Evolutionary conservation across 805 yeast genomes (phyloP).

Genomic region (Ascoidea tarda): DNA sequence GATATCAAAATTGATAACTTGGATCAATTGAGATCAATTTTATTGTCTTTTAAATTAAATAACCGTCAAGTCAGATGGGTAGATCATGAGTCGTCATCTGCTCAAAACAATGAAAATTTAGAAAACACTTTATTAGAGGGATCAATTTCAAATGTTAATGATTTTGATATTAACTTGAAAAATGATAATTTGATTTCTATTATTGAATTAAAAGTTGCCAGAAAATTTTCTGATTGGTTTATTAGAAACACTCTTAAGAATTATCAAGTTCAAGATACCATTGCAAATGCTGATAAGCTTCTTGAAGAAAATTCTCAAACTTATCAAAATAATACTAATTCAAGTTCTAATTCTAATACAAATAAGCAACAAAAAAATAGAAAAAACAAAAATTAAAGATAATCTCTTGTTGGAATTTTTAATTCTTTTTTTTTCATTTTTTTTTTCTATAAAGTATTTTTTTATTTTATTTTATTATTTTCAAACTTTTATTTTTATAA

Average conservation of each 20-base stretch:
- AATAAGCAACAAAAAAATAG: neutral
- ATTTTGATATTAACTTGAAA: constrained; percentile 27
- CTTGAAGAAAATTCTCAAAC: neutral
- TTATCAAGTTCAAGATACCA: constrained; percentile 28
- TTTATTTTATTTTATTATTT: no score
- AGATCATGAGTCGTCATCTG: constrained; percentile 16
- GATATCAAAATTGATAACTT: constrained; percentile 20
- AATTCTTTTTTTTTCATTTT: no score
- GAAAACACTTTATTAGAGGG: constrained; percentile 22
- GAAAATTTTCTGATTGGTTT: constrained; percentile 37
- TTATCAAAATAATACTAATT: neutral
- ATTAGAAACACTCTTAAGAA: constrained; percentile 31
- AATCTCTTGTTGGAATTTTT: neutral
- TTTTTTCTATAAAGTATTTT: neutral
- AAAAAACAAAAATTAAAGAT: constrained; percentile 1
- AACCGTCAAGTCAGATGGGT: constrained; percentile 30
- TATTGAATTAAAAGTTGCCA: constrained; percentile 27
- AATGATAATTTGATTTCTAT: constrained; percentile 27
- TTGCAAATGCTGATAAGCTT: constrained; percentile 15
- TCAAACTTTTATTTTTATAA: no score
- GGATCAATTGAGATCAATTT: constrained; percentile 22
- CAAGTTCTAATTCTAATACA: neutral
- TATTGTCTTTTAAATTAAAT: constrained; percentile 30
- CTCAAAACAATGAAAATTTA: constrained; percentile 1
- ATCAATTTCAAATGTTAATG: constrained; percentile 24